A percentile compares a stretch with the other conserved stretches of the same genome.
Conservation (phyloP, 164 flowering plant species). For the Amborella trichopoda region DNA sequence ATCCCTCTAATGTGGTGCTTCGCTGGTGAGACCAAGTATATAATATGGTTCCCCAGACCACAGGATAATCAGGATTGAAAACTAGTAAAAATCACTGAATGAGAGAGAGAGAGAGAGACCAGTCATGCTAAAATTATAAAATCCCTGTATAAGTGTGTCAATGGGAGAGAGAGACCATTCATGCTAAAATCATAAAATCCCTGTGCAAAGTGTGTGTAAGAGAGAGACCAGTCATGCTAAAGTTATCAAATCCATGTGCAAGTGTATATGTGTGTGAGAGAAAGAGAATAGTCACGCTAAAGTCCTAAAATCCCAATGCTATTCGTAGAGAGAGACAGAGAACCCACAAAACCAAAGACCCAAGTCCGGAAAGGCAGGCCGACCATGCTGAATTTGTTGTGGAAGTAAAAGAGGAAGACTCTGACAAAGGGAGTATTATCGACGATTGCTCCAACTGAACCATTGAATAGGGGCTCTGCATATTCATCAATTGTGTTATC, state of each 20-base stretch:
- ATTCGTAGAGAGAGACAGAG: constrained; percentile 10
- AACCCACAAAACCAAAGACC: constrained; percentile 15
- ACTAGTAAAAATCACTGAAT: no score
- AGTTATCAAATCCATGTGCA: background rate
- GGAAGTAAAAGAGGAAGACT: constrained; percentile 1
- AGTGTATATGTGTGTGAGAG: background rate
- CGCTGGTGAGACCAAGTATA: no score
- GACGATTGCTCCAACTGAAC: constrained; percentile 6
- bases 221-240: constrained; percentile 8
- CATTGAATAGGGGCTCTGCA: constrained; percentile 6
- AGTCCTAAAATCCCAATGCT: background rate
- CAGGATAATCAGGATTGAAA: no score
- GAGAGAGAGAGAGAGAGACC: no score
- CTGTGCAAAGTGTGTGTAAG: no score
- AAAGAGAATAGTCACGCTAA: background rate
- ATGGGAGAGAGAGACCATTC: constrained; percentile 5
- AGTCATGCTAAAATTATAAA: no score
- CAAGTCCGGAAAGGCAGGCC: constrained; percentile 6
- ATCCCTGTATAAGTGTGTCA: background rate
- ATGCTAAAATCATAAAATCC: no score
- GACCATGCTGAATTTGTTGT: constrained; percentile 8
- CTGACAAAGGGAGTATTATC: constrained; percentile 9
- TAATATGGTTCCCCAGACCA: no score
- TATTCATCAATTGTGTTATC: background rate
- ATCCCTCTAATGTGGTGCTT: no score